Evolutionary conservation across 805 yeast species (phyloP), one percentile per base, ranked within the genome.

Genomic region (Saccharomycopsis fermentans): DNA sequence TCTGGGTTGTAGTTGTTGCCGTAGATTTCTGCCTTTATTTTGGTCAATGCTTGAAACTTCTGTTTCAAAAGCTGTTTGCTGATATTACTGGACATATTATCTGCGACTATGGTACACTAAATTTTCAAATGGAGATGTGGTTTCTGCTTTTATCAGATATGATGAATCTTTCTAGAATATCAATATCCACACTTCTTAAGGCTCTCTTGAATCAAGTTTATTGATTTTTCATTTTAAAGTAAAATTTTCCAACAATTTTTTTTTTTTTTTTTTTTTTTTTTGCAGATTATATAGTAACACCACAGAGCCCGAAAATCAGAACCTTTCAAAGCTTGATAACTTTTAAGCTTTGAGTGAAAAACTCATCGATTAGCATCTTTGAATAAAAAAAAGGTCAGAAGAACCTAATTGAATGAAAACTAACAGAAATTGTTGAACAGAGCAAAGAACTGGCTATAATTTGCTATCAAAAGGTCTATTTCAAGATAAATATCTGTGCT

Each of bases 1-100:
- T 74, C 70, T 29, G 95, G 94, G 67, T 87, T 87, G 73, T 80
- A 87, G 27, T 81, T 78, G 40, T 83, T 82, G 61, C 85, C 84
- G 67, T 88, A 88, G 39, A 88, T 78, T 61, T 78, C 75, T 35
- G 89, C 82, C 59, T 84, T 81, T 29, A 84, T 69, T 67, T 84
- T 77, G 59, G 82, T 78, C 14, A 62, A 57, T 4, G 58, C 55
- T 55, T 55, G 60, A 40, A 59, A 58, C 58, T 55, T 62, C 39
- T 55, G 43, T 40, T 61, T 58, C 27, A 57, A 55, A 39, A 58
- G 57, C 35, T 43, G 55, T 53, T 34, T 57, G n/a, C 50, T 36
- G 1, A 43, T 21, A 43, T 21, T 43, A 6, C 29, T 21, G 2
- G 55, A 54, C 55, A 54, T 54, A 17, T 53, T 53, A n/a, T n/a